Conservation (phyloP, 1,284 basidiomycete genomes). For the Wallemia mellicola region DNA sequence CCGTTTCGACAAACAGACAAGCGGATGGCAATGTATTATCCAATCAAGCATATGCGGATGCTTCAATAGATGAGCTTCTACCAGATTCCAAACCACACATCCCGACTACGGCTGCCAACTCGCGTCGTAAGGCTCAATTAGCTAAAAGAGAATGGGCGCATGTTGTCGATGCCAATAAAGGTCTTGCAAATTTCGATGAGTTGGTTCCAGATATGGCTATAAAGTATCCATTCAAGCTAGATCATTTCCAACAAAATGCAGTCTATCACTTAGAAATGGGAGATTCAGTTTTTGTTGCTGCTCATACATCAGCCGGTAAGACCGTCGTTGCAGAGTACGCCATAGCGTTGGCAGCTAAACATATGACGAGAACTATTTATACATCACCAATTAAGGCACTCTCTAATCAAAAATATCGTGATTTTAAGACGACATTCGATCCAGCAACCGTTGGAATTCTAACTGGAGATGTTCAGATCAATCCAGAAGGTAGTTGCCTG, state of each 20-base stretch:
- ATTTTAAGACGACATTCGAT: constrained; percentile 92
- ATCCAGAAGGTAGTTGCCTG: constrained; percentile 84
- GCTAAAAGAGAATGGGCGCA: constrained; percentile 87
- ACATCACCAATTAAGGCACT: constrained; percentile 97
- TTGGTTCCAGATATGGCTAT: constrained; percentile 62
- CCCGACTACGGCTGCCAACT: constrained; percentile 8
- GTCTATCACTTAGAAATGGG: constrained; percentile 93
- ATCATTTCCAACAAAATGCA: constrained; percentile 88
- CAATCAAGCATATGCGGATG: background rate
- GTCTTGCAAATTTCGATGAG: constrained; percentile 59
- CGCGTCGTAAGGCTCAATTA: constrained; percentile 7
- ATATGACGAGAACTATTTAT: constrained; percentile 98
- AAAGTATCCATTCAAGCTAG: constrained; percentile 56
- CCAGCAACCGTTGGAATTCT: constrained; percentile 77
- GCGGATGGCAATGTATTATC: background rate
- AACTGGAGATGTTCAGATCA: constrained; percentile 97
- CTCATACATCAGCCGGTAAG: constrained; percentile 97
- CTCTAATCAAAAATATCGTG: constrained; percentile 95
- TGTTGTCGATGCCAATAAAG: constrained; percentile 71
- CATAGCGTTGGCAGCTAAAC: constrained; percentile 78
- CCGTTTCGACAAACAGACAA: constrained; percentile 3
- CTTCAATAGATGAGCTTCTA: background rate
- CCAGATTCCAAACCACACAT: background rate
- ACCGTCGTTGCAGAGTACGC: constrained; percentile 98
- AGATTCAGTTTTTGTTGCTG: constrained; percentile 93